These are phyloP conservation scores for Avena atlantica DNA, from an alignment of 176 grass and related monocot genomes.

Conservation along the genomic window DNA sequence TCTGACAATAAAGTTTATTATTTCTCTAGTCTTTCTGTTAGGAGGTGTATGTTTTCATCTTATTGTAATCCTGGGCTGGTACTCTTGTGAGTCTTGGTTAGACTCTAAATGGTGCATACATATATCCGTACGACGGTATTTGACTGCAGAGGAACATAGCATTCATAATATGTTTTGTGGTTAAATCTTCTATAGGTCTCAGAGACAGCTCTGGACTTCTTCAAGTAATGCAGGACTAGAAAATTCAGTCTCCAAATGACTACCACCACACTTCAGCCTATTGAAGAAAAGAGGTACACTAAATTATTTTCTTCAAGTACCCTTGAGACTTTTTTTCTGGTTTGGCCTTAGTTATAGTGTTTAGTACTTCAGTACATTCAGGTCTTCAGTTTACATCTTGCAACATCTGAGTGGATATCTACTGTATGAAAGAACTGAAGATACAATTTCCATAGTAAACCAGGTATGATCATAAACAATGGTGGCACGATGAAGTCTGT, in stretches of 20 bases:
- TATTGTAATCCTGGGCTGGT: not conserved
- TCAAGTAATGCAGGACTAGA: not conserved
- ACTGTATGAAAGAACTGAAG: not conserved
- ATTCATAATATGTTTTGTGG: not conserved
- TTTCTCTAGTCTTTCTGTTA: slow-evolving; percentile 5
- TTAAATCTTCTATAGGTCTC: not conserved
- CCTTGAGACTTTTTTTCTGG: not conserved
- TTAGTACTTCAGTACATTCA: not conserved
- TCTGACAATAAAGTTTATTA: slow-evolving; percentile 17
- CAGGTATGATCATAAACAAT: not conserved
- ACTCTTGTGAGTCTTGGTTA: not conserved
- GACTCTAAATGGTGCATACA: not conserved
- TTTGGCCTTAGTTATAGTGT: not conserved
- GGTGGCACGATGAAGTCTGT: not conserved
- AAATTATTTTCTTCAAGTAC: slow-evolving; percentile 21
- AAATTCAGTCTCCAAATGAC: not conserved
- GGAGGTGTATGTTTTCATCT: not conserved
- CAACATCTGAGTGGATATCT: not conserved
- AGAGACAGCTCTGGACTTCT: not conserved
- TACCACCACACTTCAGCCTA: not conserved
- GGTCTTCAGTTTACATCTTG: not conserved
- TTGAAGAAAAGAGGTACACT: slow-evolving; percentile 30
- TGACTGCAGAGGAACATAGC: not conserved
- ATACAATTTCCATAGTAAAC: not conserved
- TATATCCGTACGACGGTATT: not conserved